Percentiles rank a stretch among this genome's conserved stretches.
Evolutionary conservation across 2,329 filamentous ascomycete species (phyloP).

Genomic region (Colletotrichum graminicola): DNA sequence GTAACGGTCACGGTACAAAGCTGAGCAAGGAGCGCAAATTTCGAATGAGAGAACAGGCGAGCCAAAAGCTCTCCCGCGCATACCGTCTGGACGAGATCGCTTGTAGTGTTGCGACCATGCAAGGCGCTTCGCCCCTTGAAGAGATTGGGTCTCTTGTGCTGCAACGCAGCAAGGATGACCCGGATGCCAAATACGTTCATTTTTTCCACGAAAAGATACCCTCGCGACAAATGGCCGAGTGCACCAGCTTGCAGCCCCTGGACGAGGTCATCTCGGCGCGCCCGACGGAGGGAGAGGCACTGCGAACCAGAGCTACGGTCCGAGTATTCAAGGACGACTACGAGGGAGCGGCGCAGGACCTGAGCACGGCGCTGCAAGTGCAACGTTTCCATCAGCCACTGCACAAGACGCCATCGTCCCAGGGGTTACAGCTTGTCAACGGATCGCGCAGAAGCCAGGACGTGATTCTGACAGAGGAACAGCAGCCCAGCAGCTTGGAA

Average conservation of each 20-base stretch:
- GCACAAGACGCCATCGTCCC: conserved; percentile 59
- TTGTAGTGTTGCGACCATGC: conserved; percentile 86
- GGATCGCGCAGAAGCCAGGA: conserved; percentile 49
- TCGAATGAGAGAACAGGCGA: conserved; percentile 84
- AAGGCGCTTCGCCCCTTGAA: conserved; percentile 81
- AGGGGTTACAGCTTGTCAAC: conserved; percentile 59
- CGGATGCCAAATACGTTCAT: conserved; percentile 87
- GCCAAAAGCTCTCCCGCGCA: conserved; percentile 80
- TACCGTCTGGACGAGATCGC: conserved; percentile 88
- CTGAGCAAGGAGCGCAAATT: conserved; percentile 82
- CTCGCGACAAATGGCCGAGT: conserved; percentile 77
- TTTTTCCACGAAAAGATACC: conserved; percentile 94
- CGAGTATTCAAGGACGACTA: conserved; percentile 82
- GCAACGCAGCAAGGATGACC: conserved; percentile 74
- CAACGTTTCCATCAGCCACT: conserved; percentile 66
- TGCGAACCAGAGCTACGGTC: conserved; percentile 80
- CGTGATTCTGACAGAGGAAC: conserved; percentile 54
- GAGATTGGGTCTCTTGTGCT: conserved; percentile 81
- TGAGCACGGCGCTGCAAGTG: conserved; percentile 74
- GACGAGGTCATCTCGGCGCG: conserved; percentile 75
- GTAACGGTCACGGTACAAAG: conserved; percentile 71
- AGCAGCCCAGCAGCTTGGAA: conserved; percentile 80
- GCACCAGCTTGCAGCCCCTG: conserved; percentile 75
- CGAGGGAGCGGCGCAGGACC: conserved; percentile 75
- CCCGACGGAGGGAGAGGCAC: conserved; percentile 73